Base-by-base conservation (phyloP, 2,329 filamentous ascomycete genomes). In the Fusarium duplospermum region DNA sequence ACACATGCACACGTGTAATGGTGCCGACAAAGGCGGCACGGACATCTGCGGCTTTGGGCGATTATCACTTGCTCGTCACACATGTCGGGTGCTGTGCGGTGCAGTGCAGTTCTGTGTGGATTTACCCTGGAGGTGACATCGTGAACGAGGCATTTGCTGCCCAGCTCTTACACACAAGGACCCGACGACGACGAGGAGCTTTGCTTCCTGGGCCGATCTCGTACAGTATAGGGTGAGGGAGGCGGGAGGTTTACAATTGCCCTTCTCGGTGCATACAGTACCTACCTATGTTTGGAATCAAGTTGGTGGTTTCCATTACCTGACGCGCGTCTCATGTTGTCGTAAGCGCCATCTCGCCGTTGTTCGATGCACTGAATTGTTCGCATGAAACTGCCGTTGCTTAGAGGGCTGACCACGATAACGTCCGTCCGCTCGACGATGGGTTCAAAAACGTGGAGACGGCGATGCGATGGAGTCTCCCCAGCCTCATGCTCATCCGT, bases 81-180 rank as follows among this genome's bases (percentile, higher is more conserved):
- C 67, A 73, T 71, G 50, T 50, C 64, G 42, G 42, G 42, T 47
- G 38, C 20, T 54, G 22, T 66, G 52, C 31, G 38, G 38, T 42
- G 35, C 24, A 58, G n/a, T n/a, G n/a, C n/a, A n/a, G n/a, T n/a
- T n/a, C n/a, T n/a, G 22, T 56, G 54, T 36, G 57, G 61, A 69
- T 33, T 62, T 74, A 72, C 72, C 72, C 71, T 74, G 71, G 65
- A 74, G 61, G 72, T 69, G 31, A 35, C 54, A 74, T 72, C 65
- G 62, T 18, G 62, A 68, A 69, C 42, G 20, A 27, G 45, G 24
- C 24, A 36, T 50, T 62, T 20, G 29, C 47, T 58, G 24, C 33
- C 31, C 8, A 31, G 14, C 16, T 29, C 27, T 40, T 38, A 35
- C 33, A 59, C 24, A 29, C 35, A 5, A 31, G 50, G n/a, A n/a